Percentiles rank a stretch among this genome's conserved stretches.
Conservation (phyloP, 129 eudicot genomes). For the Helianthus tuberosus region DNA sequence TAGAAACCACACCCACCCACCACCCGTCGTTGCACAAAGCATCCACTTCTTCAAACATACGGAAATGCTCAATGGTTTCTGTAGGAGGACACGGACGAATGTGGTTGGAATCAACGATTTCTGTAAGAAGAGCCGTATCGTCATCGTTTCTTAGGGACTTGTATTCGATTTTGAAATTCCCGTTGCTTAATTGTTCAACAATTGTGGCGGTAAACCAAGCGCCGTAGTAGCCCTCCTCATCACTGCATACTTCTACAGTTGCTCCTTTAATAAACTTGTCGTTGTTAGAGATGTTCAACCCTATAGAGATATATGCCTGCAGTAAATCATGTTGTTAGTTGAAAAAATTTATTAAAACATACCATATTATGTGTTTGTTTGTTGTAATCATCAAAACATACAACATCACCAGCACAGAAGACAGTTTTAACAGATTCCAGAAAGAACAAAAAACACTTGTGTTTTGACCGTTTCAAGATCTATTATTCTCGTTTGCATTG, state of each 20-base stretch:
- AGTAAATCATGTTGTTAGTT: neutral
- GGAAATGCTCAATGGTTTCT: conserved; percentile 38
- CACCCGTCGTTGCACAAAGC: conserved; percentile 79
- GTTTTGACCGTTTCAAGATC: neutral
- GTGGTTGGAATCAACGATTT: conserved; percentile 56
- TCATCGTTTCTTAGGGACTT: conserved; percentile 57
- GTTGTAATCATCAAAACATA: neutral
- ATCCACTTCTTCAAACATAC: conserved; percentile 67
- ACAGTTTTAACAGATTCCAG: neutral
- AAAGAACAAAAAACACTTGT: neutral
- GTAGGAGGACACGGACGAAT: conserved; percentile 63
- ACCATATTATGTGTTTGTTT: too few species aligned
- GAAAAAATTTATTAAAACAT: neutral
- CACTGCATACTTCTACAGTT: conserved; percentile 66
- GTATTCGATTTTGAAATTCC: conserved; percentile 56
- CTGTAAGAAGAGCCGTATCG: conserved; percentile 54
- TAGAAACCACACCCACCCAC: conserved; percentile 91
- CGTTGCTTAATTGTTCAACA: conserved; percentile 34
- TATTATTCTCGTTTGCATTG: conserved; percentile 1
- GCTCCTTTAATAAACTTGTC: conserved; percentile 46
- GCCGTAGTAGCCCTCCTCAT: conserved; percentile 81
- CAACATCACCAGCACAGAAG: neutral
- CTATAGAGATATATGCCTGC: conserved; percentile 33
- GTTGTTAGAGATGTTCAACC: conserved; percentile 27
- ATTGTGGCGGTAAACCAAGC: conserved; percentile 85